These are phyloP conservation scores for barrel medic (Medicago truncatula) DNA, from an alignment of 306 rosid genomes.

Conservation along the genomic window MtrunA17r5.0-ANR NC_053045.1:40883001-40883500, in stretches of 20 bases:
- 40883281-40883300: slow-evolving; percentile 10
- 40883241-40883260: slow-evolving; percentile 91
- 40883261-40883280: slow-evolving; percentile 52
- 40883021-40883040: slow-evolving; percentile 98
- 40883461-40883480: slow-evolving; percentile 6
- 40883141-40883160: slow-evolving; percentile 34
- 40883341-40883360: background rate
- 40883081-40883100: slow-evolving; percentile 99
- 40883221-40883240: slow-evolving; percentile 95
- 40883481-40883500: background rate
- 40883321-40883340: slow-evolving; percentile 23
- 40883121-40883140: slow-evolving; percentile 24
- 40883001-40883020: slow-evolving; percentile 92
- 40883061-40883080: slow-evolving; percentile 99
- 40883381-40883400: slow-evolving; percentile 1
- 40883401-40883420: slow-evolving; percentile 1
- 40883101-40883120: slow-evolving; percentile 43
- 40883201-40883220: slow-evolving; percentile 97
- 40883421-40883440: slow-evolving; percentile 19
- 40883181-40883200: slow-evolving; percentile 74
- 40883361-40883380: slow-evolving; percentile 29
- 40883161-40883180: slow-evolving; percentile 34
- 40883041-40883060: slow-evolving; percentile 93
- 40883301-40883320: slow-evolving; percentile 25
- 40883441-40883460: slow-evolving; percentile 4